phyloP scores from a whole-genome alignment of 495 filamentous ascomycete species.

The Podospora bellae-mahoneyi region DNA sequence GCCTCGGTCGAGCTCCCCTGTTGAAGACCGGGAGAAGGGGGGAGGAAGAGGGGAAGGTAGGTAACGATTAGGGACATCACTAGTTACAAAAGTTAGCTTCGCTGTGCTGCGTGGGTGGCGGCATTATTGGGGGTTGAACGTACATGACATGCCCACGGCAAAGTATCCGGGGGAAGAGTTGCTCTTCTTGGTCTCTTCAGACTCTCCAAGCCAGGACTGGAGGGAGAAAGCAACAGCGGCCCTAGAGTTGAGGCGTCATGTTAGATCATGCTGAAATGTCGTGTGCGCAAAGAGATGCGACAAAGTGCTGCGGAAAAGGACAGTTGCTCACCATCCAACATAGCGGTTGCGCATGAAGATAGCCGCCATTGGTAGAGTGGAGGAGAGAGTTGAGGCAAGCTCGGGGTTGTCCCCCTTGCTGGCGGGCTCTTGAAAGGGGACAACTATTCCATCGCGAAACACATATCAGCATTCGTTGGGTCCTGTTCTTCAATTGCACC shows the following conservation, averaged over 20 bases:
- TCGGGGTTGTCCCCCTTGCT: conserved; percentile 47
- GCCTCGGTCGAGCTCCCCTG: conserved; percentile 38
- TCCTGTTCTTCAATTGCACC: background rate
- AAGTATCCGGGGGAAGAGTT: conserved; percentile 75
- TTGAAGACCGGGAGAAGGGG: conserved; percentile 44
- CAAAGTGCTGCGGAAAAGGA: background rate
- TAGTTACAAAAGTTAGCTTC: conserved; percentile 26
- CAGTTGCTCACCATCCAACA: conserved; percentile 69
- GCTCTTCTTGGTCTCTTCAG: conserved; percentile 66
- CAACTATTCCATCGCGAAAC: conserved; percentile 33
- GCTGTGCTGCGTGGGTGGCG: background rate
- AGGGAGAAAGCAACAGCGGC: conserved; percentile 77
- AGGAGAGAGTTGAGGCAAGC: conserved; percentile 65
- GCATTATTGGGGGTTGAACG: conserved; percentile 33
- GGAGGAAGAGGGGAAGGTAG: conserved; percentile 83
- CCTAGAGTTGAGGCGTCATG: conserved; percentile 44
- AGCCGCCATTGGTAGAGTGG: conserved; percentile 88
- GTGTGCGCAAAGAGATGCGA: background rate
- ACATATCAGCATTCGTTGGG: conserved; percentile 25
- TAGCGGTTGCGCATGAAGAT: conserved; percentile 90
- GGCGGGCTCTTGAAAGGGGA: conserved; percentile 49
- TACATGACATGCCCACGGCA: conserved; percentile 80
- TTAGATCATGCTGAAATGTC: background rate
- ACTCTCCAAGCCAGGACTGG: conserved; percentile 83
- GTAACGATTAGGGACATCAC: conserved; percentile 78